Conservation (phyloP, 2,329 filamentous ascomycete genomes). For the Saccharata proteae region DNA sequence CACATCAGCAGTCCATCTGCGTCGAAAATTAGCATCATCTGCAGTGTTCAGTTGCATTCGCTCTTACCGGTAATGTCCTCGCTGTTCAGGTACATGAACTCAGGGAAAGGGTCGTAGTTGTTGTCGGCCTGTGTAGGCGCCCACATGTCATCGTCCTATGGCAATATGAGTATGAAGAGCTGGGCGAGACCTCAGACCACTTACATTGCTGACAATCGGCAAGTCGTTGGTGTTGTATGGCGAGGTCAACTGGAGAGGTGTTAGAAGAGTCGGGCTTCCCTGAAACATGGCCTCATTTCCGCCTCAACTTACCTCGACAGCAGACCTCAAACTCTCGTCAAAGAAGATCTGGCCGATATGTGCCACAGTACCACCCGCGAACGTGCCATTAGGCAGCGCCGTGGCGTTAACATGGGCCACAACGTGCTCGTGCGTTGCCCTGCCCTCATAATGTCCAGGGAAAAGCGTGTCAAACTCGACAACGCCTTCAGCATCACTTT, state of each 20-base stretch:
- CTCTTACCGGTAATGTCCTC: conserved; percentile 30
- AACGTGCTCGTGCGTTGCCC: conserved; percentile 28
- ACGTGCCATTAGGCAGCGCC: conserved; percentile 38
- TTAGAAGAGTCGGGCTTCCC: no score
- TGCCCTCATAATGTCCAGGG: conserved; percentile 29
- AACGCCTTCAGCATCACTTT: conserved; percentile 35
- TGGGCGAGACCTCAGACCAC: no score
- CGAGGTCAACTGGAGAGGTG: no score
- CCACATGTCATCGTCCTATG: conserved; percentile 18
- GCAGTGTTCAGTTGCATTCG: conserved; percentile 8
- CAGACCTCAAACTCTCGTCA: conserved; percentile 43
- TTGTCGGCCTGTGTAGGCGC: conserved; percentile 16
- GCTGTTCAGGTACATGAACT: conserved; percentile 39
- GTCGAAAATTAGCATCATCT: neutral
- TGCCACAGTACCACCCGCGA: conserved; percentile 35
- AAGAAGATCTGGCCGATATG: conserved; percentile 56
- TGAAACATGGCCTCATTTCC: no score
- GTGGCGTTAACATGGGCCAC: conserved; percentile 26
- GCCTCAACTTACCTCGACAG: conserved; percentile 42
- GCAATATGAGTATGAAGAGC: no score
- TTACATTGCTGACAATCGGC: conserved; percentile 37
- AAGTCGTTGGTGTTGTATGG: conserved; percentile 35
- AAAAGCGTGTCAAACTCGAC: conserved; percentile 38
- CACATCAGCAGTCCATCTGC: conserved; percentile 21
- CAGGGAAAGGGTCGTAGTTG: conserved; percentile 38